A percentile compares a stretch with the other conserved stretches of the same genome.
Conservation (phyloP, 257 asterid species). For the Catharanthus roseus region DNA sequence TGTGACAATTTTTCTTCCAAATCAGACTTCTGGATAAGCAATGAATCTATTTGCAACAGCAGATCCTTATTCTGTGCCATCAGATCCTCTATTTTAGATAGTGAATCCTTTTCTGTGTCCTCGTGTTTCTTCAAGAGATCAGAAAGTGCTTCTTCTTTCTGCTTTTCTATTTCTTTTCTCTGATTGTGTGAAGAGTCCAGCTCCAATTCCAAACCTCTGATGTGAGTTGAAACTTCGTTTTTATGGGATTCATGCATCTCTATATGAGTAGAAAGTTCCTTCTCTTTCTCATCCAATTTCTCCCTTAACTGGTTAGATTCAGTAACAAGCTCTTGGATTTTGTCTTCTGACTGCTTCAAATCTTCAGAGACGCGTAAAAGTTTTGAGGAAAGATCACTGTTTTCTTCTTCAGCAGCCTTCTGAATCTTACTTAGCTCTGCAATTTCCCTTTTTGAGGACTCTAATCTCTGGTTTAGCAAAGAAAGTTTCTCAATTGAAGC, state of each 20-base stretch:
- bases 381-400: conserved; percentile 28
- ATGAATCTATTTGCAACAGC: conserved; percentile 49
- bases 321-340: conserved; percentile 35
- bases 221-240: conserved; percentile 45
- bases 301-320: conserved; percentile 38
- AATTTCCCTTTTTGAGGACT: conserved; percentile 39
- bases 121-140: conserved; percentile 48
- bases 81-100: conserved; percentile 44
- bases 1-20: conserved; percentile 45
- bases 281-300: conserved; percentile 51
- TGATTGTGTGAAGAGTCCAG: conserved; percentile 50
- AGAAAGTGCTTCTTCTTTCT: conserved; percentile 54
- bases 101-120: conserved; percentile 48
- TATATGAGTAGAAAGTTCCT: conserved; percentile 48
- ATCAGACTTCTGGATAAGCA: conserved; percentile 38
- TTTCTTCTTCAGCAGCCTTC: conserved; percentile 35
- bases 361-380: conserved; percentile 35
- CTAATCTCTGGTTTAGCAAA: conserved; percentile 29
- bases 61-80: conserved; percentile 33
- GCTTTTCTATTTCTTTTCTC: conserved; percentile 56
- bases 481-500: conserved; percentile 35
- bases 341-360: conserved; percentile 32
- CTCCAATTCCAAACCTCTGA: conserved; percentile 64
- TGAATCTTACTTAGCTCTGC: conserved; percentile 36
- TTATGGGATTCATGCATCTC: conserved; percentile 72